Evolutionary conservation across 1,139 yeast genomes (phyloP), one percentile per base, ranked within the genome.

Genomic region (Yamadazyma epiphylla): DNA sequence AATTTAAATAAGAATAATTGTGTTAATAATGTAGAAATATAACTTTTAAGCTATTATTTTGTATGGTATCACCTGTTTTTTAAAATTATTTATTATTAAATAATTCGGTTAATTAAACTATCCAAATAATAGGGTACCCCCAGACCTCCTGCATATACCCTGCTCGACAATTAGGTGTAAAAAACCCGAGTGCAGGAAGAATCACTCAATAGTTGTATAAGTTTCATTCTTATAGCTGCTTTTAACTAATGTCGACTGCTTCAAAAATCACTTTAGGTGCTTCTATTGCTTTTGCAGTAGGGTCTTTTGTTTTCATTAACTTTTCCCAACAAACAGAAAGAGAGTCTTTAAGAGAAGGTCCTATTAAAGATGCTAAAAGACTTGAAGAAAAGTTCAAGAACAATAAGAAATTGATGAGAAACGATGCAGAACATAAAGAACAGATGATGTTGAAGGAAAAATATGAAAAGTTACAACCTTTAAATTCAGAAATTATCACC

Each of bases 281-380:
- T 6, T 66, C 86, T n/a, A 65, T 77, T 26, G 49, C 67, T 4
- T 59, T 73, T 30, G 82, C 88, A 5, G 71, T 64, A 0, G 70
- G 70, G 3, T 67, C 87, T 0, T 77, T 83, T 24, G 57, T 72
- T 5, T 81, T 80, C 53, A 87, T 84, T 33, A 85, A 81, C 56
- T 65, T 66, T 39, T 72, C 81, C 30, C 94, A 84, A 51, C 70
- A 67, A 22, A 56, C 72, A 36, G 94, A 84, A 53, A 68, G 87
- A 41, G 75, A 70, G 5, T 80, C 84, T 3, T 64, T 83, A 31
- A 77, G 81, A 41, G 87, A 80, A 49, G 94, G 94, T 1, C 94
- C 94, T 7, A 75, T 82, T 48, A 80, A 78, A 46, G 94, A 84
- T 50, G 85, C 86, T 9, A 77, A 70, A 40, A 60, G 91, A 36